Base-by-base conservation (phyloP, 805 yeast species). In the Hanseniaspora occidentalis region DNA sequence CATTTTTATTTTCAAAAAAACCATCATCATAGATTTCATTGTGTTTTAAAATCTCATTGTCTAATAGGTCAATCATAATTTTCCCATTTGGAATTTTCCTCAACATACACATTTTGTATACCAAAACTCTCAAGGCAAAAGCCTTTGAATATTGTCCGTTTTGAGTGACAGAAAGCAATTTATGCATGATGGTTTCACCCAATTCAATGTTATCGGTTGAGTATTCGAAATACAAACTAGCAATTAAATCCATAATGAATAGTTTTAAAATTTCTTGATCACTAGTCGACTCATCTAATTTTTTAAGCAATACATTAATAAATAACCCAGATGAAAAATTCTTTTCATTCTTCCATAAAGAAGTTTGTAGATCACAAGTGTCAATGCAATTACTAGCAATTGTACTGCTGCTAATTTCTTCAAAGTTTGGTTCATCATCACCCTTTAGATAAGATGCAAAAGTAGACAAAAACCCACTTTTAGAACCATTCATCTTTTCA, bases 341-440 rank as follows among this genome's bases (percentile, higher is more conserved):
- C 42, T 49, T 47, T 53, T 47, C 54, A 41, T 77, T 66, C 17
- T 67, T 67, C 37, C 69, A 70, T 44, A 85, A 69, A 1, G 85
- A 62, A 1, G 66, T 64, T 3, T 70, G 58, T 4, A 86, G 62
- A 38, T 73, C 71, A 46, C 92, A 76, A 1, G 89, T 75, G 39
- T 73, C 73, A 39, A 89, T 69, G 55, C 96, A 89, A 48, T 88
- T 95, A 34, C 80, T 62, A 0, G 96, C 82, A 4, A 85, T 78
- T 11, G 81, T 58, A 0, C 97, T 84, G 4, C 84, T 73, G 47
- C 86, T 95, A 38, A 92, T 79, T 50, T 89, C 96, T 52, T 84
- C 95, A 42, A 84, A 94, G 2, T 94, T 74, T 10, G 99, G 99
- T 57, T 89, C 97, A 40, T 84, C 94, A 51, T 86, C 96, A 16